Base-by-base conservation (phyloP, 768 basidiomycete genomes). In the Boletus subcaerulescens region DNA sequence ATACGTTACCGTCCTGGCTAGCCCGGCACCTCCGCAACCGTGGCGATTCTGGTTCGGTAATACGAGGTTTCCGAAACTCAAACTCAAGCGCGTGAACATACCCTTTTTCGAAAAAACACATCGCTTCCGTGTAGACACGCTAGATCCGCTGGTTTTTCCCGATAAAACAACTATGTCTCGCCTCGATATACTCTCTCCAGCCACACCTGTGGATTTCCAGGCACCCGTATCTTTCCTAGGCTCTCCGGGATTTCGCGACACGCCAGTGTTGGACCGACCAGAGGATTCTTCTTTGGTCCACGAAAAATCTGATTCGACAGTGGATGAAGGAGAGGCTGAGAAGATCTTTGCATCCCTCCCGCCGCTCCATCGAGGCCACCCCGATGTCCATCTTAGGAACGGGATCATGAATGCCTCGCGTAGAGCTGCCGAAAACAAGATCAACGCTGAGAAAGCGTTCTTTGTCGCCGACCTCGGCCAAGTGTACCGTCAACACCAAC, bases 381-480 rank as follows among this genome's bases (percentile, higher is more conserved):
- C 87, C 29, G 84, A 87, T 47, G 66, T 88, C 32, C 90, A 91
- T 67, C 79, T 93, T 49, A 77, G 89, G 45, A 82, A 82, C 58
- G 89, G 89, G n/a, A 81, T 93, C 50, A 84, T 91, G 75, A 77
- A 78, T 26, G 85, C 87, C 1, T 74, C 79, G 5, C 74, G 74
- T 51, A 75, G 78, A 32, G 73, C 78, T 18, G 77, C 78, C 33
- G 77, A 76, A 24, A 76, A 81, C 54, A 79, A 81, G 58, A 78
- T 78, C 18, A 86, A 92, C 65, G 88, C 93, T 12, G 97, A 98
- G 74, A 86, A 86, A 55, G 96, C 97, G 8, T 98, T 98, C 72
- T 98, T 98, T 65, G 95, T 97, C 12, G 93, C 90, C 12, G 97
- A 99, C 71, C 84, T 99, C 41, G 83, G 87, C 61, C 81, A 87